Evolutionary conservation across 768 basidiomycete genomes (phyloP).

Genomic region (Collybiopsis confluens): DNA sequence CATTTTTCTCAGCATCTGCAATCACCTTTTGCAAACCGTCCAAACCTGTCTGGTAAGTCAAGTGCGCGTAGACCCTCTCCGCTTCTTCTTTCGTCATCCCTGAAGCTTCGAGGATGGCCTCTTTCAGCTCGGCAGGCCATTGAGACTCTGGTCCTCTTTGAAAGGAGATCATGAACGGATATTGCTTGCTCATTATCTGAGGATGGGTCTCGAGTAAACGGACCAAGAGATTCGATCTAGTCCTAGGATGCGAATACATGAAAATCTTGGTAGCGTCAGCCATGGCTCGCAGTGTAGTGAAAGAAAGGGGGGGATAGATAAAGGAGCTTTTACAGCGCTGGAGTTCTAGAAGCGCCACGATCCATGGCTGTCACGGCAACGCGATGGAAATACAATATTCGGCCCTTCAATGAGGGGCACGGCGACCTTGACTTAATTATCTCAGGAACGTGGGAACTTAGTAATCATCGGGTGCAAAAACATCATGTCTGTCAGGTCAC

Average conservation of each 20-base stretch:
- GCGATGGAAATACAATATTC: too few species aligned
- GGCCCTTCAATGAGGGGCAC: too few species aligned
- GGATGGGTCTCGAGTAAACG: constrained; percentile 2
- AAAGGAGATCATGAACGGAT: constrained; percentile 4
- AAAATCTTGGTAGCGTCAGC: background rate
- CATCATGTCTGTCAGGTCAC: too few species aligned
- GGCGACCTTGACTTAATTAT: too few species aligned
- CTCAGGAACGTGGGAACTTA: too few species aligned
- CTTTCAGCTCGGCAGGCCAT: background rate
- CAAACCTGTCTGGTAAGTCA: constrained; percentile 2
- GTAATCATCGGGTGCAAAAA: too few species aligned
- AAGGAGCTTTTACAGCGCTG: too few species aligned
- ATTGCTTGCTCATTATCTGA: background rate
- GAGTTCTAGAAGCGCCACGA: too few species aligned
- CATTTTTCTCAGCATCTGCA: background rate
- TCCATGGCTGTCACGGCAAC: too few species aligned
- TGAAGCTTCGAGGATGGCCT: background rate
- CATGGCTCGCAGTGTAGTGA: too few species aligned
- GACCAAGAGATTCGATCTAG: constrained; percentile 1
- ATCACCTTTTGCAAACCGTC: background rate
- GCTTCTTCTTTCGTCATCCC: background rate
- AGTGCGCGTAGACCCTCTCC: background rate
- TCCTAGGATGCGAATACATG: background rate
- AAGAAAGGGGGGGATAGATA: too few species aligned
- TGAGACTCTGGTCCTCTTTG: background rate